These are phyloP conservation scores for Colletotrichum sp. DNA, from an alignment of 2,329 filamentous ascomycete genomes.

Conservation along the genomic window DNA sequence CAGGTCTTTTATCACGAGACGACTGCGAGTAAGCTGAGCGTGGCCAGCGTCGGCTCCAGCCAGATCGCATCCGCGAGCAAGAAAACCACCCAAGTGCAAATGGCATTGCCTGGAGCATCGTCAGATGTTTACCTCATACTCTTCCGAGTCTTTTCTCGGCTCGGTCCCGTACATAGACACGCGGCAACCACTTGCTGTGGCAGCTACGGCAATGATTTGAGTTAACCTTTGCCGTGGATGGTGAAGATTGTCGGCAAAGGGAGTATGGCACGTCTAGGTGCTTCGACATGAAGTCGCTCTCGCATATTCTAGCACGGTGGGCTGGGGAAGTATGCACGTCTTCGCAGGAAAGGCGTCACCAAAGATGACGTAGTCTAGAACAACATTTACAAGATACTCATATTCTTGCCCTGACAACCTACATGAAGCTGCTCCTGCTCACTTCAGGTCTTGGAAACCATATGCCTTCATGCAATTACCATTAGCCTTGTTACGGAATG, in stretches of 20 bases:
- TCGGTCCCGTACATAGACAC: not conserved
- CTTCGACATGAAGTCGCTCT: not conserved
- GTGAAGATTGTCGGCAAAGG: fast-evolving
- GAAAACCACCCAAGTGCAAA: fast-evolving
- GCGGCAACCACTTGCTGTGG: not conserved
- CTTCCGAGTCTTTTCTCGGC: not conserved
- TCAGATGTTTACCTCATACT: not conserved
- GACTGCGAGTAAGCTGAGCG: not conserved
- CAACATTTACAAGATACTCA: not conserved
- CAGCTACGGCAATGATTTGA: not conserved
- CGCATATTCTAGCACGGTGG: fast-evolving
- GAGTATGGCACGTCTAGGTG: not conserved
- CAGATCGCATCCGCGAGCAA: not conserved
- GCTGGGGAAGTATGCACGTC: no score
- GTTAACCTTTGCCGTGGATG: fast-evolving
- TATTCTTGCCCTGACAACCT: fast-evolving
- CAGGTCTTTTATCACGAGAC: not conserved
- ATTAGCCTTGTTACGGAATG: no score
- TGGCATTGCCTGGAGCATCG: not conserved
- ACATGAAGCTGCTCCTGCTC: no score
- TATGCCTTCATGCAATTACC: no score
- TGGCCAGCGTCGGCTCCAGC: not conserved
- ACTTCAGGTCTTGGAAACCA: no score
- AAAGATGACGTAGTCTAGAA: not conserved
- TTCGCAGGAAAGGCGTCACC: no score